Evolutionary conservation across 176 grass and related monocot genomes (phyloP).

Genomic region (Microstegium vimineum): DNA sequence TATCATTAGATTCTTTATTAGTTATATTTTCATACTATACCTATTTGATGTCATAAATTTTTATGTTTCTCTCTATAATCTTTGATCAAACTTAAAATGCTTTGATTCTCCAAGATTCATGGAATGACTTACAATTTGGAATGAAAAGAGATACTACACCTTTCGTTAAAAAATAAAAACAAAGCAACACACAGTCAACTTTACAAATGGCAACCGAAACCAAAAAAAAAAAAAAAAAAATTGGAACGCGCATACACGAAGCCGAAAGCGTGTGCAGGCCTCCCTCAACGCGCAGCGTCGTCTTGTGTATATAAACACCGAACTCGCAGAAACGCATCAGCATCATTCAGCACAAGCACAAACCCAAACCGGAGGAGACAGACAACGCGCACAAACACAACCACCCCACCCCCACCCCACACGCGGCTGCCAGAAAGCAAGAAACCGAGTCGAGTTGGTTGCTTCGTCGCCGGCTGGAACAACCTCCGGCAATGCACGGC

Average conservation of each 20-base stretch:
- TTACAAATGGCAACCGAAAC: neutral
- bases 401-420: no score
- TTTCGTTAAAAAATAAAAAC: neutral
- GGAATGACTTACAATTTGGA: no score
- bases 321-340: neutral
- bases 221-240: neutral
- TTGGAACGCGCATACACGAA: slow-evolving; percentile 13
- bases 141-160: no score
- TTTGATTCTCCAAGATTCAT: no score
- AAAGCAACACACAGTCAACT: neutral
- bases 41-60: no score
- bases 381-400: neutral
- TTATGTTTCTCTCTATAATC: no score
- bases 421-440: neutral
- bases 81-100: no score
- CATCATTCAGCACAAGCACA: neutral
- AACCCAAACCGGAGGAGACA: neutral
- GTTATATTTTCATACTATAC: no score
- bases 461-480: neutral
- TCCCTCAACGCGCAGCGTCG: neutral
- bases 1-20: no score
- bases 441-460: neutral
- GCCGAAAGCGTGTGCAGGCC: slow-evolving; percentile 26
- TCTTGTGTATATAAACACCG: neutral
- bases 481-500: neutral